Base-by-base conservation (phyloP, 768 basidiomycete genomes). In the Boletus tylopilopsis region DNA sequence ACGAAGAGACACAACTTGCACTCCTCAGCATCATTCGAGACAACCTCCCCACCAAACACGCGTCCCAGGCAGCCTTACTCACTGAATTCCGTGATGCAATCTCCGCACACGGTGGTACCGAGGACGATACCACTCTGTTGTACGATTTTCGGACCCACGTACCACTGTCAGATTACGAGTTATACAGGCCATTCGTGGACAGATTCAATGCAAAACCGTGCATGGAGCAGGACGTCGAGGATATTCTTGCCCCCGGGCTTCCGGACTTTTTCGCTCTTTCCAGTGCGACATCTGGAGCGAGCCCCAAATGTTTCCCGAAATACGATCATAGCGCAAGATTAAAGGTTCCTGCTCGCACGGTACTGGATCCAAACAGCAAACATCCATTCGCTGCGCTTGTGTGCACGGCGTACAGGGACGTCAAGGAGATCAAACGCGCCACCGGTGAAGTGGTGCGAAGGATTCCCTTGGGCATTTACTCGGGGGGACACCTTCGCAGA, bases 191-290 rank as follows among this genome's bases (percentile, higher is more conserved):
- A 1, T 62, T 54, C 29, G 12, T 52, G 1, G 34, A 35, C 2
- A 62, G 47, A 27, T 62, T 62, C 24, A 24, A 56, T 13, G 41
- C 4, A n/a, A 21, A 12, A 2, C 61, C 56, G 16, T 62, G 60
- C 52, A 62, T 48, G 27, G 54, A 62, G 22, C 38, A 43, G 21
- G 54, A 62, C 3, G 52, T 62, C 27, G 22, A 10, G 19, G 24
- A 62, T 29, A 35, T 62, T 40, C 43, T 62, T 46, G 35, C 60
- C 12, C 61, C 60, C 1, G 61, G 60, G 13, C 32, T 62, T 12
- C 60, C 61, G 1, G 36, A 43, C 18, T 47, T 34, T 33, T 15
- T 62, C 0, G 49, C 40, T 0, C 11, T 41, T 18, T 52, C 61
- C 3, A 62, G 57, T 11, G 46, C 41, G 6, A 62, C 61, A 9